Evolutionary conservation across 2,329 filamentous ascomycete species (phyloP), one percentile per base, ranked within the genome.

Genomic region (Juglanconis juglandina): DNA sequence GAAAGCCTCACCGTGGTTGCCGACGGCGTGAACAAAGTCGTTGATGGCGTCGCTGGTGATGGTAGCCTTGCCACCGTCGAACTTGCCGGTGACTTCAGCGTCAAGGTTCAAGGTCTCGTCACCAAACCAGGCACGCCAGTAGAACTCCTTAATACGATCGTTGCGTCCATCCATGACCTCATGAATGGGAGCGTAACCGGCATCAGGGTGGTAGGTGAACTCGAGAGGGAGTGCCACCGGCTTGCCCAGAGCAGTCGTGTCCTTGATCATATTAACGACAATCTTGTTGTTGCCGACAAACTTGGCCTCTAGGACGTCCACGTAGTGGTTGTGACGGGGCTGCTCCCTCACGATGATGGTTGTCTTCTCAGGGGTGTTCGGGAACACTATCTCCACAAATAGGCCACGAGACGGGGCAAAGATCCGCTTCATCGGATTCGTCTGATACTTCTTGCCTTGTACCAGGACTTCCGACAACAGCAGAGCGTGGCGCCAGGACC

Each of bases 101-200:
- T 97, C 89, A 58, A 97, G 90, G 58, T 96, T 88, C 54, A 96
- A 83, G 48, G 83, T 77, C 70, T 96, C 93, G 62, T 93, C 84
- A 47, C 92, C 95, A 69, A 99, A 99, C 95, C 95, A 99, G 66
- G 96, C 88, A 68, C 88, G 88, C 87, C 96, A 99, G 83, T 99
- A 99, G 75, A 99, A 99, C 76, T 96, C 91, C 82, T 99, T 99
- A 81, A 99, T 98, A 66, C 92, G 90, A 72, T 99, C 94, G 73
- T 99, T 99, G 71, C 95, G 92, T 58, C 86, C 89, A 41, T 92
- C 86, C 95, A 99, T 99, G 65, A 98, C 90, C 76, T 99, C 95
- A 63, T 89, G 89, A 67, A 99, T 96, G 17, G 95, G 95, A n/a
- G 96, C 94, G 72, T 97, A 99, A 35, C 95, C 95, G 59, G 92